Conservation (phyloP, 2,329 filamentous ascomycete genomes). For the Ploettnerulaceae sp. region DNA sequence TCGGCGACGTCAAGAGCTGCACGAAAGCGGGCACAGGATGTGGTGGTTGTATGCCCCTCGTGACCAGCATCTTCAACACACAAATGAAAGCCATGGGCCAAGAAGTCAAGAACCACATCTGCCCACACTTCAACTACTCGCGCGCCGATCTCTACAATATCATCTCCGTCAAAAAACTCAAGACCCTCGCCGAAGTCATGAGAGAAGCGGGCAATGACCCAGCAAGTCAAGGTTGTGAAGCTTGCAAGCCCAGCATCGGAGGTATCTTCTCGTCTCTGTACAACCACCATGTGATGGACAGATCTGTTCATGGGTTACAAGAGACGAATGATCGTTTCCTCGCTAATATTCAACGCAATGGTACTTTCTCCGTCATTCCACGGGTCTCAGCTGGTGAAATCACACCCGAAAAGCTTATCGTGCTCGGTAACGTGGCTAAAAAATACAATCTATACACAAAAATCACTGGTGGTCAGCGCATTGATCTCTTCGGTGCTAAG, state of each 20-base stretch:
- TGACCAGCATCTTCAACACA: conserved; percentile 85
- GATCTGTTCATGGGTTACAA: conserved; percentile 67
- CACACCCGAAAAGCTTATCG: conserved; percentile 77
- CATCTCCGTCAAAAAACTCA: conserved; percentile 73
- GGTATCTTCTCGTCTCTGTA: conserved; percentile 78
- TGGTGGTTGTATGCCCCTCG: conserved; percentile 83
- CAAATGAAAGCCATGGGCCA: conserved; percentile 81
- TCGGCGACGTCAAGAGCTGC: conserved; percentile 80
- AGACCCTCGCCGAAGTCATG: conserved; percentile 73
- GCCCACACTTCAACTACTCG: conserved; percentile 77
- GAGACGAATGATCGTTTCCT: conserved; percentile 88
- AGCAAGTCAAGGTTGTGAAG: conserved; percentile 74
- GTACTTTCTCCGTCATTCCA: conserved; percentile 84
- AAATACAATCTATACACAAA: conserved; percentile 84
- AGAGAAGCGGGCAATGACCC: conserved; percentile 66
- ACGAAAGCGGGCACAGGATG: conserved; percentile 91
- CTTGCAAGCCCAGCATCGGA: conserved; percentile 77
- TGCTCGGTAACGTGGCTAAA: conserved; percentile 78
- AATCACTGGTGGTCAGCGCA: conserved; percentile 86
- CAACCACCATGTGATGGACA: conserved; percentile 78
- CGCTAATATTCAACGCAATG: conserved; percentile 86
- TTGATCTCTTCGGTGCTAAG: conserved; percentile 87
- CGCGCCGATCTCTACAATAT: conserved; percentile 89
- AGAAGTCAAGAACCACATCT: conserved; percentile 82
- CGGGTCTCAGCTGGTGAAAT: conserved; percentile 82